Evolutionary conservation across 768 basidiomycete genomes (phyloP), one percentile per base, ranked within the genome.

Genomic region (Coprinopsis marcescibilis): DNA sequence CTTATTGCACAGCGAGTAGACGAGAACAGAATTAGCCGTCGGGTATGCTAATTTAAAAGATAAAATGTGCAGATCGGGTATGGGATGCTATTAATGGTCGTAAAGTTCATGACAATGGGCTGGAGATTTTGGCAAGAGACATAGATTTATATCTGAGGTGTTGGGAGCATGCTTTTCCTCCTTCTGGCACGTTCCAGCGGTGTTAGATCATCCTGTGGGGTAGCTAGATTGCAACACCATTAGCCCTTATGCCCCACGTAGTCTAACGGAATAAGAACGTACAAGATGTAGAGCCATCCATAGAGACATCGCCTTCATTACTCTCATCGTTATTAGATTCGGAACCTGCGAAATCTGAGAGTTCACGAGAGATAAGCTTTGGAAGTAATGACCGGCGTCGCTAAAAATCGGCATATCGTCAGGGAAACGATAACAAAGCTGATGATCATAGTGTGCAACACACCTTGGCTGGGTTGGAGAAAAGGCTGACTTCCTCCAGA

Each of bases 351-450:
- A 57, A 26, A 21, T 49, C 44, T 13, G 40, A 44, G 20, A 58
- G 43, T 26, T 59, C 52, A 1, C 65, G 67, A 14, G 71, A 65
- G 54, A 83, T 67, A 19, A 77, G 61, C 52, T 78, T 83, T 0
- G 87, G 85, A 36, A 88, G 62, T 73, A 85, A 80, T 3, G 88
- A 85, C 40, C 81, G 78, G 17, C 85, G 83, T 19, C 84, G 81
- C 84, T 88, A 54, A 48, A 20, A 29, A 44, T 39, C 40, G 14
- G 34, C 44, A 8, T 45, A 38, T 41, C 10, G 34, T 15, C 15
- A 14, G 32, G 1, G 24, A 29, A 42, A 12, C 30, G 4, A 21
- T 12, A 23, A n/a, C 26, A 45, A 29, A 30, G 20, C 38, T 23
- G 8, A 17, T 20, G 20, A 17, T n/a, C n/a, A n/a, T n/a, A n/a